Percentiles rank a stretch among this genome's conserved stretches.
These are phyloP conservation scores for Cordyceps javanica DNA, from an alignment of 2,329 filamentous ascomycete genomes.

Conservation along the genomic window DNA sequence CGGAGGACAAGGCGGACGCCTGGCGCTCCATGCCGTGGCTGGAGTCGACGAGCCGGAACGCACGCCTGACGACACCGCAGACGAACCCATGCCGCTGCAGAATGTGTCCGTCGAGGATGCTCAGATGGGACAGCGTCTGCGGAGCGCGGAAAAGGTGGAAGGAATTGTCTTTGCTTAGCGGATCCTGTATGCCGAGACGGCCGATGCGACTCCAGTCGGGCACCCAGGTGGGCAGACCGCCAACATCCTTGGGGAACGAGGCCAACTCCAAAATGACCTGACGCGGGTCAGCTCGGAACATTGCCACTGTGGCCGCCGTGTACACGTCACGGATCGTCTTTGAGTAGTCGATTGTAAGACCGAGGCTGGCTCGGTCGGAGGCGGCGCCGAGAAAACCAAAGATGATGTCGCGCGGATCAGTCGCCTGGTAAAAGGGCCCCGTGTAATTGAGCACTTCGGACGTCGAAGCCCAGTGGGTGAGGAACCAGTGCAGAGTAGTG, in stretches of 20 bases:
- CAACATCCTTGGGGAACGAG: not conserved
- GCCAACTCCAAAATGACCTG: not conserved
- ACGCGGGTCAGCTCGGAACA: not conserved
- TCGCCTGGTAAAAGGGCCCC: not conserved
- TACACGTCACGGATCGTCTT: not conserved
- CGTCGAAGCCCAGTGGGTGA: not conserved
- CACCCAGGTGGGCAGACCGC: not conserved
- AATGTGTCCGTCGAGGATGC: not conserved
- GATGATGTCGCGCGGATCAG: not conserved
- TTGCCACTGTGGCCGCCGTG: not conserved
- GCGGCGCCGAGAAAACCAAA: slow-evolving; percentile 1
- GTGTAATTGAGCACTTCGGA: not conserved
- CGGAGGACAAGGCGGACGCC: not conserved
- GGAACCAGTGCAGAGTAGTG: not conserved
- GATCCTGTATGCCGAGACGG: not conserved
- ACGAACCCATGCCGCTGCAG: not conserved
- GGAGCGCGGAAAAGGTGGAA: not conserved
- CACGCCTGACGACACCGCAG: not conserved
- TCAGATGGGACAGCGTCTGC: not conserved
- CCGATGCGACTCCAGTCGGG: slow-evolving; percentile 4
- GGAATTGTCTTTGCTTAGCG: not conserved
- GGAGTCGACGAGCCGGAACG: not conserved
- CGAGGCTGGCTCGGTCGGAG: not conserved
- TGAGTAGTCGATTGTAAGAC: not conserved
- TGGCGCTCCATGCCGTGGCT: not conserved